Evolutionary conservation across 768 basidiomycete species (phyloP), one percentile per base, ranked within the genome.

Genomic region (Suillus sp.): DNA sequence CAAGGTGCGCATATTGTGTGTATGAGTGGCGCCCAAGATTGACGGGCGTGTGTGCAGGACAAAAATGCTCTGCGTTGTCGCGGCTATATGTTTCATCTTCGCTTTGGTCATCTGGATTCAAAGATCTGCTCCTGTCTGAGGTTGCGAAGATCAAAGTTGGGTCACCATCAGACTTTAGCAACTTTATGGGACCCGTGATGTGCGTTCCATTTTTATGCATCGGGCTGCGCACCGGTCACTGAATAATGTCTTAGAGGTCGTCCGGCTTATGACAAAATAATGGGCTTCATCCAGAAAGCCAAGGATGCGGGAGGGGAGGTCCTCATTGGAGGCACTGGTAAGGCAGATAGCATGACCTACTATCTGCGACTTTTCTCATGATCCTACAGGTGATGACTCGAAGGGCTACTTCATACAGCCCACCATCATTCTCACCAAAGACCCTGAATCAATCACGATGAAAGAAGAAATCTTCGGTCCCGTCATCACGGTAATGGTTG

Each of bases 111-210:
- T 78, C 77, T 35, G 93, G 93, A 34, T 99, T 99, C 84, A 92
- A 91, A 74, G 87, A 93, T 53, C 81, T 84, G 72, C 78, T 97
- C 54, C 75, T 95, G 66, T 73, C 75, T 20, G 91, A 97, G 75
- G 82, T 89, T 56, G 83, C 87, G 16, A 93, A 90, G 78, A 95
- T 99, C 77, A 92, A 85, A 72, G 86, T 96, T 62, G 97, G 97
- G 3, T 74, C 84, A 20, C 86, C 86, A 22, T 81, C 83, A 57
- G 89, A 95, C 59, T 95, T 90, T 78, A 71, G 78, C 43, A 90
- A 92, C 80, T 99, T 96, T 74, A 87, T 97, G 84, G 97, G 97
- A 6, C 96, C 97, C 63, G 96, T 99, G 63, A 99, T 99, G 93
- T 95, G 70, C 62, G 81, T 75, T 22, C 35, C 55, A 50, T 43